Base-by-base conservation (phyloP, 495 filamentous ascomycete genomes). In the Penicillium crystallinum region DNA sequence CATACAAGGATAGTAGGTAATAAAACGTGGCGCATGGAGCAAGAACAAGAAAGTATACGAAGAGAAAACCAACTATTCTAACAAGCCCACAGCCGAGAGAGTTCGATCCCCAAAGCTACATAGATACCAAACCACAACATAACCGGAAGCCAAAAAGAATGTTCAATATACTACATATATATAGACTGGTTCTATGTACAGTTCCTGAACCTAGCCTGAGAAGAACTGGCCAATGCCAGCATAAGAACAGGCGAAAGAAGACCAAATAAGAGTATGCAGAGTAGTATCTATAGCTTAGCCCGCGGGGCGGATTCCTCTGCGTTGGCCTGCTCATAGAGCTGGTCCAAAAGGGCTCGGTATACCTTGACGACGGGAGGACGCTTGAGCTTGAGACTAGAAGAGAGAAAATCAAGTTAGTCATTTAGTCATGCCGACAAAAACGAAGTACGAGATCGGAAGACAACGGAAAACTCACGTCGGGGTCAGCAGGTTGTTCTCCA, bases 401-500 rank as follows among this genome's bases (percentile, higher is more conserved):
- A 3, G 3, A 27, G 31, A 22, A 35, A 22, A 31, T 3, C 2
- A 22, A 2, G 62, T 78, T 64, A 80, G 72, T 58, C 64, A 65
- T 31, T 78, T 64, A 80, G 72, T 58, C 64, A 65, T 31, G 17
- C 17, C 30, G 4, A 18, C 6, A n/a, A 1, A 3, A 17, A 39
- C 15, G n/a, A 25, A 36, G 42, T 53, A 12, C 54, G 34, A 15
- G 23, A 55, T 38, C 22, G 14, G 5, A 3, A 23, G 21, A 33
- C 17, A 2, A 11, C 3, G 3, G 23, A 27, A 27, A 49, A 88
- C 89, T 81, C 80, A 97, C 91, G 93, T 98, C 12, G 93, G 93
- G 14, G 93, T 98, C 68, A 98, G 66, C 22, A 97, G 76, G 72
- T 95, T 87, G 64, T 98, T 97, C 57, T 97, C 93, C 56, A 97